phyloP scores from a whole-genome alignment of 768 basidiomycete genomes.

The Podaxis sp. region DNA sequence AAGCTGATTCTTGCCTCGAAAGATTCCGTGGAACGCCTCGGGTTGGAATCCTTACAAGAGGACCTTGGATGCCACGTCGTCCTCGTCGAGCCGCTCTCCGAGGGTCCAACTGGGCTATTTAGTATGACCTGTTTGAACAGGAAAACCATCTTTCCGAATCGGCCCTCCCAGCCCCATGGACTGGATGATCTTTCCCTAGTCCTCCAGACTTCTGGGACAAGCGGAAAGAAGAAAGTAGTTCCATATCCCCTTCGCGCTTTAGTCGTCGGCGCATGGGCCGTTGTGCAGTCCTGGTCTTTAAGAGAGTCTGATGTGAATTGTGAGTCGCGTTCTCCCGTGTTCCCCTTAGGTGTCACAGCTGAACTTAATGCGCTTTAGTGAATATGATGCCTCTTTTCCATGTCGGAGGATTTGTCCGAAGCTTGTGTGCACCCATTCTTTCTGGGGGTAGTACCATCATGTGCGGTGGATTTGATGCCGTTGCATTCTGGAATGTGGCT shows the following conservation, averaged over 20 bases:
- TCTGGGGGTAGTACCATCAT: conserved; percentile 56
- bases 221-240: conserved; percentile 52
- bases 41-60: conserved; percentile 28
- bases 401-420: conserved; percentile 59
- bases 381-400: conserved; percentile 60
- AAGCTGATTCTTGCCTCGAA: conserved; percentile 40
- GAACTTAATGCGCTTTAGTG: conserved; percentile 22
- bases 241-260: conserved; percentile 41
- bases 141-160: conserved; percentile 11
- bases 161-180: conserved; percentile 30
- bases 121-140: conserved; percentile 32
- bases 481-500: conserved; percentile 46
- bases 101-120: conserved; percentile 39
- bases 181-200: conserved; percentile 50
- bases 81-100: conserved; percentile 29
- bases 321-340: conserved; percentile 20
- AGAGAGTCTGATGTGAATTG: conserved; percentile 42
- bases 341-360: conserved; percentile 5
- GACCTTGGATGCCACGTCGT: conserved; percentile 40
- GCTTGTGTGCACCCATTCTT: conserved; percentile 54
- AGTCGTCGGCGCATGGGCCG: conserved; percentile 43
- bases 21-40: conserved; percentile 38
- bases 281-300: conserved; percentile 42
- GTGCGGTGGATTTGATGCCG: conserved; percentile 52
- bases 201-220: conserved; percentile 61